These are phyloP conservation scores for Nicotiana rustica DNA, from an alignment of 305 asterid genomes.

Conservation along the genomic window DNA sequence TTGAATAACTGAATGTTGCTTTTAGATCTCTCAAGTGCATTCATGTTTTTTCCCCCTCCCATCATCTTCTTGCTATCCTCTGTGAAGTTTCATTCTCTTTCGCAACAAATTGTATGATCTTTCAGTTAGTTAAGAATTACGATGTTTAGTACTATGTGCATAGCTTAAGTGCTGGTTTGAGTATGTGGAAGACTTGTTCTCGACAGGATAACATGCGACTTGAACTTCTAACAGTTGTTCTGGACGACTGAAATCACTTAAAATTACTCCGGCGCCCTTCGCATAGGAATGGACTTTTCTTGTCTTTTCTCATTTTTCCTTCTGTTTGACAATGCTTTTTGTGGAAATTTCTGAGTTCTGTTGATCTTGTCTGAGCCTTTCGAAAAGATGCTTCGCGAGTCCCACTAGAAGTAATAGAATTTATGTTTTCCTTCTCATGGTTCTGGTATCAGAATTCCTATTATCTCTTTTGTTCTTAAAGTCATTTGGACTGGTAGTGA, in stretches of 20 bases:
- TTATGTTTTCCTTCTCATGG: slow-evolving; percentile 9
- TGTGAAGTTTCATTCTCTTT: too few relatives aligned
- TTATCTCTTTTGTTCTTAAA: slow-evolving; percentile 1
- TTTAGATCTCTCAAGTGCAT: background rate
- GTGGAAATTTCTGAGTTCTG: slow-evolving; percentile 11
- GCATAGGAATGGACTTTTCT: slow-evolving; percentile 1
- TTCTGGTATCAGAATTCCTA: background rate
- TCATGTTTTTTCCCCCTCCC: background rate
- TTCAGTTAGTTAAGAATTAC: slow-evolving; percentile 13
- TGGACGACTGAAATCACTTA: background rate
- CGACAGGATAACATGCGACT: background rate
- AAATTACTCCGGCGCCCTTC: slow-evolving; percentile 6
- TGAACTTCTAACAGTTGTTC: background rate
- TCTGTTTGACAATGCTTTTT: slow-evolving; percentile 9
- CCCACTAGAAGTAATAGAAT: background rate
- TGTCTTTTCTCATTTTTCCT: slow-evolving; percentile 2
- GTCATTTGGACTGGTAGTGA: slow-evolving; percentile 36
- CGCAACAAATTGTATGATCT: background rate
- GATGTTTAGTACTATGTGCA: background rate
- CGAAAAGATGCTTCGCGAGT: background rate
- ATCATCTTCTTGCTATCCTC: background rate
- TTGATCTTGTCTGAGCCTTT: slow-evolving; percentile 20
- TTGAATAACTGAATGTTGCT: background rate
- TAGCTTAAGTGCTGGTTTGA: slow-evolving; percentile 17
- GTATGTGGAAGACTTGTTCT: background rate